A percentile compares a stretch with the other conserved stretches of the same genome.
Evolutionary conservation across 2,329 filamentous ascomycete species (phyloP).

Genomic region (Bimuria novae-zelandiae): DNA sequence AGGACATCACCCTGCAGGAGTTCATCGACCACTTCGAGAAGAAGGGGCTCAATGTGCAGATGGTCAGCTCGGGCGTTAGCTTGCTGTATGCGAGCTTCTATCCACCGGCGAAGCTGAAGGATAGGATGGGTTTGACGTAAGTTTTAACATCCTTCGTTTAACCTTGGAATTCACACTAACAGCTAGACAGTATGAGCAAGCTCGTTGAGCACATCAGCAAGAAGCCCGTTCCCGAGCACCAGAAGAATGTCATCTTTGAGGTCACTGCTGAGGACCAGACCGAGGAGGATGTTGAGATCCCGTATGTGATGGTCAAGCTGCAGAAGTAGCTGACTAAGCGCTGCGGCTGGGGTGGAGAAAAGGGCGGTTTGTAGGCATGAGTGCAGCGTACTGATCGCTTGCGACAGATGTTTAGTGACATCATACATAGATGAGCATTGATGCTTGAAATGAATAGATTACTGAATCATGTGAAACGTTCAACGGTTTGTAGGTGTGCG

Average conservation of each 20-base stretch:
- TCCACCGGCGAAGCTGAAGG: constrained; percentile 78
- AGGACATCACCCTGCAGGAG: constrained; percentile 81
- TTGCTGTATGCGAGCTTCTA: constrained; percentile 95
- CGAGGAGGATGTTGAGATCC: constrained; percentile 94
- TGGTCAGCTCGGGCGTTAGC: constrained; percentile 97
- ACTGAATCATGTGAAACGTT: background rate
- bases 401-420: background rate
- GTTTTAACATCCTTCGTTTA: constrained; percentile 37
- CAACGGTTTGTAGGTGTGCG: no score
- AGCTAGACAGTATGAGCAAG: constrained; percentile 72
- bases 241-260: constrained; percentile 96
- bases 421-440: constrained; percentile 27
- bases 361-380: background rate
- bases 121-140: constrained; percentile 73
- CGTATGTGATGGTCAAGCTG: constrained; percentile 90
- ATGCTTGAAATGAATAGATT: constrained; percentile 11
- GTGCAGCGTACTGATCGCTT: background rate
- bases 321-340: constrained; percentile 42
- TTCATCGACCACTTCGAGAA: constrained; percentile 81
- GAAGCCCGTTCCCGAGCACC: constrained; percentile 86
- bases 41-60: constrained; percentile 79
- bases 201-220: constrained; percentile 88
- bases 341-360: background rate
- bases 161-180: constrained; percentile 24
- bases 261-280: constrained; percentile 85